Evolutionary conservation across 805 yeast genomes (phyloP).

Genomic region (Tetrapisispora iriomotensis): DNA sequence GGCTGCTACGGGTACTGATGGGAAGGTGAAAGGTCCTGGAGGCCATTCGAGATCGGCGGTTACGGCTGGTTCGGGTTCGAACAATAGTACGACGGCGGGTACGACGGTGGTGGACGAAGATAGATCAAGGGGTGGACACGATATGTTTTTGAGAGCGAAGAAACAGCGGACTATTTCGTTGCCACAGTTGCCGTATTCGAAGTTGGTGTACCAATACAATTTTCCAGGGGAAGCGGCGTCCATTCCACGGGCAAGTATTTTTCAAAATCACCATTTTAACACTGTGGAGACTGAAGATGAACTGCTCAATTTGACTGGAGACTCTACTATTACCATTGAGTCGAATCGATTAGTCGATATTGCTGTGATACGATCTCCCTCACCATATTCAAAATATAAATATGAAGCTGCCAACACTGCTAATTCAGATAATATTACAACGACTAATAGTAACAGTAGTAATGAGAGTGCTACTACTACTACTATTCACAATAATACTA

Average conservation of each 20-base stretch:
- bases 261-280: background rate
- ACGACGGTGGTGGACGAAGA: background rate
- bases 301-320: slow-evolving; percentile 24
- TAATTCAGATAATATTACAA: background rate
- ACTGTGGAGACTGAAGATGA: slow-evolving; percentile 17
- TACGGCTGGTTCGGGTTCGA: background rate
- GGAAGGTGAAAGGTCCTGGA: no score
- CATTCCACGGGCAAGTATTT: background rate
- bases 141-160: slow-evolving; percentile 13
- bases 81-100: background rate
- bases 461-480: background rate
- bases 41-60: background rate
- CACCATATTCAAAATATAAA: background rate
- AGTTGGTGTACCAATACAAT: slow-evolving; percentile 29
- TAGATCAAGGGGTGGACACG: background rate
- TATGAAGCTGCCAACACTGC: background rate
- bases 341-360: slow-evolving; percentile 22
- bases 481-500: background rate
- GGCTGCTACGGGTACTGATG: no score
- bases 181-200: slow-evolving; percentile 45
- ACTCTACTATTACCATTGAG: slow-evolving; percentile 25
- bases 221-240: background rate
- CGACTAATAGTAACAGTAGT: background rate
- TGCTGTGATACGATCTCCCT: slow-evolving; percentile 12
- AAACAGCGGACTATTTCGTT: slow-evolving; percentile 43